Evolutionary conservation across 2,329 filamentous ascomycete species (phyloP), one percentile per base, ranked within the genome.

Genomic region (Albophoma yamanashiensis): DNA sequence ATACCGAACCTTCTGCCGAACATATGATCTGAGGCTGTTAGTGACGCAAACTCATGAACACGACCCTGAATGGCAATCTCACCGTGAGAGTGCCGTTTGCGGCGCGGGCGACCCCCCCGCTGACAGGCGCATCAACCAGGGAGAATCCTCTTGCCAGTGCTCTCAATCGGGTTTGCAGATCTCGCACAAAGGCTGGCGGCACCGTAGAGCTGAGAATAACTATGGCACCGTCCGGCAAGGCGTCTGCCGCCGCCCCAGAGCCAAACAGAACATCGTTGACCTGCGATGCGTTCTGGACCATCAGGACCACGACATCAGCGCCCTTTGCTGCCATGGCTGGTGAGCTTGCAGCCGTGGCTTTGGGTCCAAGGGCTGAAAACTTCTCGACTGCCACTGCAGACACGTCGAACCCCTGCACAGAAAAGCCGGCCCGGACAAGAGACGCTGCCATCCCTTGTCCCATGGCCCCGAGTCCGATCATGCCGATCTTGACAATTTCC

Each of bases 391-490:
- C 67, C 2, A 66, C 63, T 6, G 58, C 60, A 25, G 66, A 69
- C 15, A 73, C 62, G 60, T 76, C 73, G 60, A 70, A 76, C 9
- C 70, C 72, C 3, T 66, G 66, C 1, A 75, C 71, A 1, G 63
- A 40, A 47, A 70, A 74, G 3, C 71, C 69, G 3, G 70, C 67
- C 8, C 67, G 65, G 0, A 74, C 57, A 9, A 75, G 67, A 1
- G 72, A 73, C 1, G 67, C 60, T 1, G 73, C 73, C 69, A 75
- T 75, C 34, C 73, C 72, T 38, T 70, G 68, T 6, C 73, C 73
- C 73, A 75, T 75, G 0, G 73, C 73, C 0, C 73, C 73, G 11
- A 75, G 61, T 1, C 73, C 73, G 25, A 74, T 68, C 60, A 75
- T 69, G 15, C 69, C 73, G 34, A 75, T 62, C 34, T 68, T 75